Evolutionary conservation across 2,329 filamentous ascomycete genomes (phyloP), one percentile per base, ranked within the genome.

Genomic region (Scopulariopsis brevicaulis): DNA sequence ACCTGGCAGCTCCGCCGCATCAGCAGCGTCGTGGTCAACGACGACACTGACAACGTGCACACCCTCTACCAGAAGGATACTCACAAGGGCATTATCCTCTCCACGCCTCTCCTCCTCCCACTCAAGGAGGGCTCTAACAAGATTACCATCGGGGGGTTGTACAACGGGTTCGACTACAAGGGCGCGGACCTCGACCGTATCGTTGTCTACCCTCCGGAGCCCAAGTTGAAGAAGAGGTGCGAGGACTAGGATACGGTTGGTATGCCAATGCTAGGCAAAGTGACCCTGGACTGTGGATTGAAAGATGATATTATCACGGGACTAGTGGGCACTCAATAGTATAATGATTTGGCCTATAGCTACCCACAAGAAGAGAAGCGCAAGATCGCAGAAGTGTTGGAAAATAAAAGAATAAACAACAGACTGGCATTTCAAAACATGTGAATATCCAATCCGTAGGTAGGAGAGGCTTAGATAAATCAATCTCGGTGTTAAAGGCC

Each of bases 1-100:
- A 68, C 72, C 0, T 85, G 81, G 81, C 79, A 83, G 60, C 69
- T 85, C 6, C 76, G 82, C 4, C 76, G 82, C 11, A 79, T 85
- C 58, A 78, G 77, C 63, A 83, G 81, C 54, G 81, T 85, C 1
- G 70, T 83, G 0, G 78, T 85, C 2, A 85, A 83, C 60, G 77
- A 73, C 2, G 71, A 71, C 7, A 64, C 63, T 2, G 60, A 66
- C 3, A 65, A 73, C 37, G 70, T 81, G 4, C 75, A 84, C 59
- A 73, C 68, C 0, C 66, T 82, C 7, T 80, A 75, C 61, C 78
- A 81, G 64, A 71, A 79, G 52, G 77, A 84, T 59, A 74, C 69
- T 0, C 71, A 77, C 53, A 85, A 85, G 68, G 79, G 82, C 0
- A 77, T 85, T 14, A 74, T 85, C 24, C 62, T 85, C 2, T 82